Evolutionary conservation across 495 filamentous ascomycete genomes (phyloP), one percentile per base, ranked within the genome.

Genomic region (Neurospora africana): DNA sequence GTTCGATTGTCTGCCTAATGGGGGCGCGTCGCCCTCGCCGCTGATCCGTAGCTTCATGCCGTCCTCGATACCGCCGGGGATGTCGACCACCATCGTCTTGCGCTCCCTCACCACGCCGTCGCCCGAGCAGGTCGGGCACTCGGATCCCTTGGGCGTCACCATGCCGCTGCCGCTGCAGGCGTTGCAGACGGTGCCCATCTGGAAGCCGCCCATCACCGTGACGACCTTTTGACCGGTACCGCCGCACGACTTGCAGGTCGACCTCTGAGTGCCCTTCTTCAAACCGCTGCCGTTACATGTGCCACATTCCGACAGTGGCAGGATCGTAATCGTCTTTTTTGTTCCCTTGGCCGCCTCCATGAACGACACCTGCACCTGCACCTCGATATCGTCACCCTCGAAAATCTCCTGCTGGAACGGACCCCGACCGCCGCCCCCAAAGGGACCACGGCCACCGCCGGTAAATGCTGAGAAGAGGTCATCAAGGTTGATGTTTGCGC

Each of bases 321-420:
- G 89, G 73, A 96, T 91, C 72, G 82, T 85, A 44, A 99, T 92
- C 27, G 92, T 89, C 80, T 95, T 92, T 69, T 80, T 87, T 30
- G 88, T 88, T 13, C 95, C 95, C 82, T 94, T 97, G 21, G 95
- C 95, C 6, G 95, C 93, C 74, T 99, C 96, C 91, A 94, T 93
- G 80, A 99, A 99, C 2, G 92, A 92, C 74, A 99, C 92, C 76
- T 87, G 93, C 68, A 91, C 90, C 81, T 97, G 93, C 33, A 97
- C 92, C 79, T 98, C 93, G 76, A 99, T 97, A 81, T 95, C 91
- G 68, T 97, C 92, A 58, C 95, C 95, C 36, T 97, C 89, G 73
- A 95, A 74, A 36, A 95, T 86, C 78, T 93, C 81, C 74, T 92
- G 90, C 74, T 90, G 85, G 81, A 95, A 95, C 9, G 89, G 89